Base-by-base conservation (phyloP, 2,329 filamentous ascomycete species). In the Aspergillus tamarii region DNA sequence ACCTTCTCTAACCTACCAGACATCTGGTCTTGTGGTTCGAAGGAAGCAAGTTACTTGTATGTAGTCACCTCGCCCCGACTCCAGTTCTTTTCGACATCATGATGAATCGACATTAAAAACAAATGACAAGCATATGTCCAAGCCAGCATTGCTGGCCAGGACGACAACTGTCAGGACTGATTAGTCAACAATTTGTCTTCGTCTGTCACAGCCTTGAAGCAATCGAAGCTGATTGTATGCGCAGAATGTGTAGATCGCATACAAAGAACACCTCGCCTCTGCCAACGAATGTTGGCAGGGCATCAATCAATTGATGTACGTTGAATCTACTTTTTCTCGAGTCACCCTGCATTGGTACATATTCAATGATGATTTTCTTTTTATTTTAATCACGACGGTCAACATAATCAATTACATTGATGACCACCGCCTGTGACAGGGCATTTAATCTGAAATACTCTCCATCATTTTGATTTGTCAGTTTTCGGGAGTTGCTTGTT, bases 101-200 rank as follows among this genome's bases (percentile, higher is more conserved):
- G 92, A 95, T 95, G 92, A 95, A 86, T 84, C 81, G 87, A 93
- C 90, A 87, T 84, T 83, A 85, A 86, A 86, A 84, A 80, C 45
- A 82, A 90, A 88, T 88, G 92, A 96, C 93, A 96, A 96, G 92
- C 92, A 96, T 96, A 96, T 96, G 92, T 96, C 93, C 86, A 89
- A 96, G 93, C 88, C 69, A 70, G 72, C 73, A 73, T 74, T 69
- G 74, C 73, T 72, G 74, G 73, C 74, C 62, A 81, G 82, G 84
- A 86, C 82, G 84, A 86, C 70, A 82, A 76, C 77, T 79, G 84
- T 82, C 78, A 74, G 78, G 73, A 78, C 83, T 84, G 80, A 82
- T 77, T 70, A 73, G 73, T 76, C 76, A 58, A 75, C 55, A 65
- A 63, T 66, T 62, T 63, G 55, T 63, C 59, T 56, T 67, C 62